Evolutionary conservation across 2,329 filamentous ascomycete genomes (phyloP).

Genomic region (Cytospora schulzeri): DNA sequence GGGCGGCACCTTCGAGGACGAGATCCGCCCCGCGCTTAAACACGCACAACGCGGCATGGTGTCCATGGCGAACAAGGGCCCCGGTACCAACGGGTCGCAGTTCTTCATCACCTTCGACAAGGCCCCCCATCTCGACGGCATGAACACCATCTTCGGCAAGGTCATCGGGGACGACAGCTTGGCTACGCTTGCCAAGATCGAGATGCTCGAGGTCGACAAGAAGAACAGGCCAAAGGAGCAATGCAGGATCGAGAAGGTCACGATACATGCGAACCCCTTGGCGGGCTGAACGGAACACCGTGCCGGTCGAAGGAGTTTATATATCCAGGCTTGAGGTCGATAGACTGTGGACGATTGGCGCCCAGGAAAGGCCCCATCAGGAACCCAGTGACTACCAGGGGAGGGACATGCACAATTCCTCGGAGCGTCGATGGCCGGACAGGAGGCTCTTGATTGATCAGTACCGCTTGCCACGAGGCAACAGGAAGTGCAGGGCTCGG

Average conservation of each 20-base stretch:
- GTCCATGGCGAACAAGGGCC: conserved; percentile 79
- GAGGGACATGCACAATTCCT: not conserved
- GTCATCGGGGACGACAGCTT: conserved; percentile 67
- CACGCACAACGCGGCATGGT: conserved; percentile 71
- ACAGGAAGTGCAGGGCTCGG: not conserved
- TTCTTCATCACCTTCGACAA: conserved; percentile 81
- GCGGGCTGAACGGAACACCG: conserved; percentile 52
- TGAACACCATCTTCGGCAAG: conserved; percentile 83
- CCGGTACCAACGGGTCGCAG: conserved; percentile 73
- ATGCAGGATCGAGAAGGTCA: conserved; percentile 68
- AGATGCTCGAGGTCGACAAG: conserved; percentile 73
- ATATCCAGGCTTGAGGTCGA: not conserved
- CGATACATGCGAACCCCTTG: conserved; percentile 78
- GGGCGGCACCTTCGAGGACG: conserved; percentile 74
- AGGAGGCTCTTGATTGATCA: not conserved
- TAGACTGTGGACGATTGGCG: not conserved
- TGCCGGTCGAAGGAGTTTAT: not conserved
- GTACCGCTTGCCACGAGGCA: not conserved
- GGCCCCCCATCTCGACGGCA: conserved; percentile 77
- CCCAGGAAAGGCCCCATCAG: not conserved
- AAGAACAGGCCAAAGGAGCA: conserved; percentile 73
- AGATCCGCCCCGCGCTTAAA: conserved; percentile 70
- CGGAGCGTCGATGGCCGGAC: not conserved
- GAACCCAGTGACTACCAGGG: not conserved
- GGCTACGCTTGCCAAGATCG: conserved; percentile 69